Evolutionary conservation across 495 filamentous ascomycete genomes (phyloP), one percentile per base, ranked within the genome.

Genomic region (Trichodelitschia bisporula): DNA sequence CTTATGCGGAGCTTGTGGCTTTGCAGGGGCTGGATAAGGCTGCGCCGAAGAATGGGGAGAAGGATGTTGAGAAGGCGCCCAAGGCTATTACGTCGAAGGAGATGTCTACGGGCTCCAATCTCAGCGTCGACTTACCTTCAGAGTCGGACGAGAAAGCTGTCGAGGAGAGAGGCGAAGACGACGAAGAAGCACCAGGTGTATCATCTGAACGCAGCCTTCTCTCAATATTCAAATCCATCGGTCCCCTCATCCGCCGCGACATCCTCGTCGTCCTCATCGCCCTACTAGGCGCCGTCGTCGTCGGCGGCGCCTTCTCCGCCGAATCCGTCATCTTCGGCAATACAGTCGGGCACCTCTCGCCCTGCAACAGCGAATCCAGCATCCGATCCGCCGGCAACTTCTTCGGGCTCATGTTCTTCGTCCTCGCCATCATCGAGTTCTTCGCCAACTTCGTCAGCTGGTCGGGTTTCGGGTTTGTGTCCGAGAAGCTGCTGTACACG

Each of bases 331-430:
- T 64, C n/a, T 64, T 64, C 20, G 60, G 60, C 19, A 55, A 61
- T 36, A 51, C 56, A 3, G 51, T 64, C 26, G 34, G 41, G 8
- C n/a, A n/a, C n/a, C n/a, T n/a, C n/a, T n/a, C n/a, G n/a, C n/a
- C n/a, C n/a, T 49, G 45, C n/a, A 31, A 39, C 30, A 37, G 29
- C 12, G 15, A 2, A 12, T 13, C 16, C n/a, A 15, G 25, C 23
- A 19, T 6, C 2, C n/a, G n/a, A n/a, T 26, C 30, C 1, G 26
- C 40, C 17, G 51, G 50, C 4, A 39, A 56, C 16, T 53, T 64
- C 35, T 66, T 56, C 33, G 56, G 54, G 12, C 42, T 64, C 0
- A 53, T 65, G 38, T 67, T 67, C 41, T 64, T 67, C 27, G 41
- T 59, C 4, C 46, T 69, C 3, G 51, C 59, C 11, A 43, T 62